These are phyloP conservation scores for Aspergillus terreus DNA, from an alignment of 2,329 filamentous ascomycete genomes.

Conservation along the genomic window DNA sequence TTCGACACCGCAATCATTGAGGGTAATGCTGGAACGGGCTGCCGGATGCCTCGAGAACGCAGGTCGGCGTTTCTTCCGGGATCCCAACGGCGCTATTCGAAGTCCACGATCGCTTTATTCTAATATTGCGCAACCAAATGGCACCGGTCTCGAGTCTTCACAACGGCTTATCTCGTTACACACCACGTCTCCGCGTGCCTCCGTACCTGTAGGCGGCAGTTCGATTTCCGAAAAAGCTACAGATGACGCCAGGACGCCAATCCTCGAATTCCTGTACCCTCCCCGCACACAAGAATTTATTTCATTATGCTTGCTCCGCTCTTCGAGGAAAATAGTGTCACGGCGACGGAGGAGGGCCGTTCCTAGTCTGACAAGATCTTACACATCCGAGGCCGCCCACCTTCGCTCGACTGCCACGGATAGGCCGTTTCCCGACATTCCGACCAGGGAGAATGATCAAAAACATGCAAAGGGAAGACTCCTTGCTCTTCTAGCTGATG, in stretches of 20 bases:
- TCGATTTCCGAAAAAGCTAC: slow-evolving; percentile 8
- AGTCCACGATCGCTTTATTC: slow-evolving; percentile 32
- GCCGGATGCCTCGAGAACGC: slow-evolving; percentile 49
- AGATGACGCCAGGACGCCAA: slow-evolving; percentile 19
- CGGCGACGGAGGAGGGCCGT: slow-evolving; percentile 26
- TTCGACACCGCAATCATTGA: slow-evolving; percentile 24
- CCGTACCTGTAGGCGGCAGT: slow-evolving; percentile 11
- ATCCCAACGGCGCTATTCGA: slow-evolving; percentile 37
- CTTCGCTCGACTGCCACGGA: slow-evolving; percentile 6
- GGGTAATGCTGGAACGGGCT: slow-evolving; percentile 52
- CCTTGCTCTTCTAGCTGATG: slow-evolving; percentile 12
- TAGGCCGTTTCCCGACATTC: slow-evolving; percentile 6
- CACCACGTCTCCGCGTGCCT: slow-evolving; percentile 15
- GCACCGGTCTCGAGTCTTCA: slow-evolving; percentile 25
- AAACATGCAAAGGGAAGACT: slow-evolving; percentile 18
- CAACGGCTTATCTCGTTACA: slow-evolving; percentile 33
- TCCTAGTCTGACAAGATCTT: slow-evolving; percentile 21
- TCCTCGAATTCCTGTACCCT: slow-evolving; percentile 42
- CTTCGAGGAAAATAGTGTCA: slow-evolving; percentile 18
- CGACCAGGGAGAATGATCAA: slow-evolving; percentile 5
- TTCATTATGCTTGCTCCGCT: slow-evolving; percentile 19
- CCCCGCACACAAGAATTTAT: slow-evolving; percentile 22
- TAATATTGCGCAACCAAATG: slow-evolving; percentile 34
- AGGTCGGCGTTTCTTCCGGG: slow-evolving; percentile 43
- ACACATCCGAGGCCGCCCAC: slow-evolving; percentile 21